These are phyloP conservation scores for Pseudogymnoascus sp. DNA, from an alignment of 2,329 filamentous ascomycete genomes.

Conservation along the genomic window DNA sequence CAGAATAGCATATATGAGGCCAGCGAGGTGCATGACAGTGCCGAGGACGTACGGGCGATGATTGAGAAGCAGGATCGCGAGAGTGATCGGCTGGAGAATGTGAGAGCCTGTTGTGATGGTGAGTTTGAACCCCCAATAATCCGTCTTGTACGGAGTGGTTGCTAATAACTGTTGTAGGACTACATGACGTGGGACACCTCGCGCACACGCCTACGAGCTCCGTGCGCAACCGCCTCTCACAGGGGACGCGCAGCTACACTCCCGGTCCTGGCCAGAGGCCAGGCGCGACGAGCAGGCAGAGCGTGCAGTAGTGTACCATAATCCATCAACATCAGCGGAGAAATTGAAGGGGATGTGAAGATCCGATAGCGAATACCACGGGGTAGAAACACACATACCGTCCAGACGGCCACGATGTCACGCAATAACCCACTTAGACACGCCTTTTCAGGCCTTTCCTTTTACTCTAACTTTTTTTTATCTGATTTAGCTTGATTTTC, in stretches of 20 bases:
- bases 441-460: constrained; percentile 2
- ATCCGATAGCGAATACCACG: not conserved
- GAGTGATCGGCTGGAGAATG: constrained; percentile 79
- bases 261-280: not conserved
- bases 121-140: constrained; percentile 33
- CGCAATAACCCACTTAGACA: not conserved
- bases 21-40: constrained; percentile 62
- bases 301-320: constrained; percentile 1
- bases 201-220: constrained; percentile 15
- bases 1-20: constrained; percentile 41
- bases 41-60: constrained; percentile 72
- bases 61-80: constrained; percentile 73
- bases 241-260: constrained; percentile 1
- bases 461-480: not conserved
- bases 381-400: not conserved
- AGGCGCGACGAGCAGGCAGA: not conserved
- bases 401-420: not conserved
- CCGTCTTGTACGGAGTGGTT: constrained; percentile 11
- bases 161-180: constrained; percentile 28
- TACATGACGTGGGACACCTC: constrained; percentile 43
- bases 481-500: not conserved
- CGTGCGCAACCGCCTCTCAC: constrained; percentile 25
- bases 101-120: constrained; percentile 96
- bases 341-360: not conserved
- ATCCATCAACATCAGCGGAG: not conserved